phyloP scores from a whole-genome alignment of 2,329 filamentous ascomycete species.

The Verticillium longisporum region DNA sequence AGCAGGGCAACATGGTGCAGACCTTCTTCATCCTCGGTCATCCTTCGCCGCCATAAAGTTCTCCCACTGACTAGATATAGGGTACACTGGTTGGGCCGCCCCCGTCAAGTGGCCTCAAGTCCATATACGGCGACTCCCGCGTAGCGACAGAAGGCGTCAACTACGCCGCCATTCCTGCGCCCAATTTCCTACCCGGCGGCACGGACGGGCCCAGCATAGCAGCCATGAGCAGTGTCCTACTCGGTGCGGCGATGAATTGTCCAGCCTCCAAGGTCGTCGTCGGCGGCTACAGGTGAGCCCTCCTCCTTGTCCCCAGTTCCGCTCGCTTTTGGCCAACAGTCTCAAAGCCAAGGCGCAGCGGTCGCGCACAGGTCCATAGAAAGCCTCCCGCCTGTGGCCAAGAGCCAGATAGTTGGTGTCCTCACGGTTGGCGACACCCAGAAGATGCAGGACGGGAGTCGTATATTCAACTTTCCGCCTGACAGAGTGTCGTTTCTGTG shows the following conservation, averaged over 20 bases:
- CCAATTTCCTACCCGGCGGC: slow-evolving; percentile 23
- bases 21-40: not conserved
- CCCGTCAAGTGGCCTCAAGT: slow-evolving; percentile 10
- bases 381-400: slow-evolving; percentile 9
- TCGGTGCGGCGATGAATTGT: slow-evolving; percentile 25
- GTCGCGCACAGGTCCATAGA: slow-evolving; percentile 17
- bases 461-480: slow-evolving; percentile 24
- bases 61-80: not conserved
- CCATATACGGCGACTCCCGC: slow-evolving; percentile 10
- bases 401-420: slow-evolving; percentile 12
- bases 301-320: not conserved
- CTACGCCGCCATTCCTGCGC: slow-evolving; percentile 23
- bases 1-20: slow-evolving; percentile 14
- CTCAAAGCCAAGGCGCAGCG: slow-evolving; percentile 22
- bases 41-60: not conserved
- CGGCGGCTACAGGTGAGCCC: slow-evolving; percentile 24
- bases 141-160: slow-evolving; percentile 20
- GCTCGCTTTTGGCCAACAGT: not conserved
- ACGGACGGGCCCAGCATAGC: slow-evolving; percentile 21
- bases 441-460: slow-evolving; percentile 22
- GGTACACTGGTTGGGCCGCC: slow-evolving; percentile 11
- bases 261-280: slow-evolving; percentile 24
- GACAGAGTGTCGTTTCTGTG: slow-evolving; percentile 30
- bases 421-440: slow-evolving; percentile 17
- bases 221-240: slow-evolving; percentile 22